Conservation (phyloP, 2,329 filamentous ascomycete genomes). For the Xylaria hypoxylon region DNA sequence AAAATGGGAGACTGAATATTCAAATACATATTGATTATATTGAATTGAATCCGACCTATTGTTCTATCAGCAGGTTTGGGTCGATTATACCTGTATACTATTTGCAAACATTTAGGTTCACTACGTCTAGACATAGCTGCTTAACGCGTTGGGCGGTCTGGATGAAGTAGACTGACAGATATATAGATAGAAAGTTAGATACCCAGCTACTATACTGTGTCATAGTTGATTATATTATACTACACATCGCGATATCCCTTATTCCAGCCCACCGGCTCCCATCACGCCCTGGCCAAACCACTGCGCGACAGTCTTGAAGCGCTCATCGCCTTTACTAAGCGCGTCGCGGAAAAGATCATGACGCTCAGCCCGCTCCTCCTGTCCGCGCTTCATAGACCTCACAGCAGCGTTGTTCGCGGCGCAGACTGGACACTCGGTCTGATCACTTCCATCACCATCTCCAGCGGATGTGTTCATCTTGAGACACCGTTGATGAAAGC, state of each 20-base stretch:
- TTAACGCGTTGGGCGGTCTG: background rate
- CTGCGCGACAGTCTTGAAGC: constrained; percentile 90
- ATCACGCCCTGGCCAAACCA: constrained; percentile 97
- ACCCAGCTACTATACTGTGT: constrained; percentile 14
- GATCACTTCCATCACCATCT: constrained; percentile 59
- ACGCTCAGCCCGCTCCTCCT: constrained; percentile 85
- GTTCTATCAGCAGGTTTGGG: background rate
- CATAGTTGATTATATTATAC: constrained; percentile 18
- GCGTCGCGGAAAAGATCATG: constrained; percentile 91
- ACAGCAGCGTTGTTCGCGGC: constrained; percentile 87
- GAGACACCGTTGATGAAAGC: constrained; percentile 92
- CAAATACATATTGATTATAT: constrained; percentile 1
- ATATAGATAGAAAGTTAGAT: constrained; percentile 27
- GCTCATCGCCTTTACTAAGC: constrained; percentile 78
- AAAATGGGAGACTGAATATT: background rate
- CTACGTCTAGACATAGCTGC: background rate
- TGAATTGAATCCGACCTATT: background rate
- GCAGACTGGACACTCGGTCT: constrained; percentile 88
- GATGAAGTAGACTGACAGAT: constrained; percentile 9
- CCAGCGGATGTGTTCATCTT: constrained; percentile 57
- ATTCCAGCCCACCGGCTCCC: constrained; percentile 52
- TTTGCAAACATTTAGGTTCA: background rate
- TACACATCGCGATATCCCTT: constrained; percentile 12
- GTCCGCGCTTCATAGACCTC: constrained; percentile 84
- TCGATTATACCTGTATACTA: constrained; percentile 13